Percentiles rank a stretch among this genome's conserved stretches.
phyloP scores from a whole-genome alignment of 176 grass and related monocot species.

The Otatea glauca region DNA sequence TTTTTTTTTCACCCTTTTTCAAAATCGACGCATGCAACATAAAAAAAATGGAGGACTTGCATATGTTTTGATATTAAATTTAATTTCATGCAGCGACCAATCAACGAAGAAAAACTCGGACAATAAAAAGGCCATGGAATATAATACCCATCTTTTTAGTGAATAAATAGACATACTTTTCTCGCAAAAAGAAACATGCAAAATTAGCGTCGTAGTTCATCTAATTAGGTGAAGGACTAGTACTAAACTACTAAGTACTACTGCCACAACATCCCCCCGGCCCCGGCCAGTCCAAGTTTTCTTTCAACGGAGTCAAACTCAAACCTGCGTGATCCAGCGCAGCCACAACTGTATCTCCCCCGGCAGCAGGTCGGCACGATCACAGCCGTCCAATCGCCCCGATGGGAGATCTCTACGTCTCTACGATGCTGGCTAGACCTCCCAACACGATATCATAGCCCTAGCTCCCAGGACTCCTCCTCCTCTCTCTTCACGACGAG shows the following conservation, averaged over 20 bases:
- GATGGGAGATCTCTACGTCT: neutral
- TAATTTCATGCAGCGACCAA: too few species aligned
- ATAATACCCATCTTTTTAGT: too few species aligned
- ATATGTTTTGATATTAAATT: neutral
- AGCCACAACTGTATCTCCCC: slow-evolving; percentile 31
- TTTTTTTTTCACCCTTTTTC: too few species aligned
- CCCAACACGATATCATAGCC: neutral
- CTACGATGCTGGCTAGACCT: neutral
- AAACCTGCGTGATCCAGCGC: slow-evolving; percentile 35
- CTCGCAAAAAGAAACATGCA: too few species aligned
- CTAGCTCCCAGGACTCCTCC: slow-evolving; percentile 36
- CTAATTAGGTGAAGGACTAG: too few species aligned
- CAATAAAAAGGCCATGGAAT: neutral
- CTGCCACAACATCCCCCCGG: too few species aligned
- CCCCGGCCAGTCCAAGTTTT: too few species aligned
- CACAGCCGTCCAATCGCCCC: slow-evolving; percentile 38
- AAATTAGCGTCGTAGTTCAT: too few species aligned
- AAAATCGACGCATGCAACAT: too few species aligned
- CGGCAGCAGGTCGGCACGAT: slow-evolving; percentile 60
- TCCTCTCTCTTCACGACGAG: slow-evolving; percentile 27
- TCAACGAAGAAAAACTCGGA: too few species aligned
- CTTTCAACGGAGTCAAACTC: slow-evolving; percentile 31
- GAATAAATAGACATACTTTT: too few species aligned
- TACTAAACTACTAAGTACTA: too few species aligned
- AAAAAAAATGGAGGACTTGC: neutral